Conservation (phyloP, 352 stramenopile species). For the Pythium monospermum region DNA sequence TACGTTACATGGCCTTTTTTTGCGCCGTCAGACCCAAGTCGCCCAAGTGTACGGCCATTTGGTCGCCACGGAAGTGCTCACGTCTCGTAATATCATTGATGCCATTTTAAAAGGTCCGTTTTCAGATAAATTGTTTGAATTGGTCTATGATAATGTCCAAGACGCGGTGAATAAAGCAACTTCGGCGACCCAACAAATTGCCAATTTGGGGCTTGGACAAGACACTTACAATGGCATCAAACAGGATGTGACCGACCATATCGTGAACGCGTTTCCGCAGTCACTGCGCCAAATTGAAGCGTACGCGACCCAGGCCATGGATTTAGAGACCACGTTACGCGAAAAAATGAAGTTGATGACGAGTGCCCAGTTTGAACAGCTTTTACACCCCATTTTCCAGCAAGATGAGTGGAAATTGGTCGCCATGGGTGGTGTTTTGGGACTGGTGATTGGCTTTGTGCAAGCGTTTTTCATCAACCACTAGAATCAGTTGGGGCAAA, state of each 20-base stretch:
- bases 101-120: constrained; percentile 84
- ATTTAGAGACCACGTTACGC: constrained; percentile 89
- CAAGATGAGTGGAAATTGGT: constrained; percentile 98
- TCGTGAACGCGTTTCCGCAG: constrained; percentile 86
- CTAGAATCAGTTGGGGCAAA: constrained; percentile 21
- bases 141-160: constrained; percentile 86
- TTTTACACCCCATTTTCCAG: constrained; percentile 97
- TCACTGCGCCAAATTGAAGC: constrained; percentile 87
- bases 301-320: constrained; percentile 91
- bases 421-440: constrained; percentile 92
- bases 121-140: constrained; percentile 77
- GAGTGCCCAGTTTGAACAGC: constrained; percentile 91
- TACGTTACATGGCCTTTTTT: constrained; percentile 93
- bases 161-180: constrained; percentile 74
- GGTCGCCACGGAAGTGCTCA: constrained; percentile 81
- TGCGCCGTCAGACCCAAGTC: constrained; percentile 90
- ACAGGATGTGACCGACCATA: constrained; percentile 83
- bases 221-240: constrained; percentile 83
- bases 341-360: constrained; percentile 89
- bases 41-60: constrained; percentile 85
- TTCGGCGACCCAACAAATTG: constrained; percentile 72
- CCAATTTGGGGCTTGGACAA: constrained; percentile 77
- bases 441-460: constrained; percentile 86
- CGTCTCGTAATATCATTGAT: constrained; percentile 84
- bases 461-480: constrained; percentile 88